Conservation (phyloP, 1,139 yeast species). For the Zygosaccharomyces sapae region DNA sequence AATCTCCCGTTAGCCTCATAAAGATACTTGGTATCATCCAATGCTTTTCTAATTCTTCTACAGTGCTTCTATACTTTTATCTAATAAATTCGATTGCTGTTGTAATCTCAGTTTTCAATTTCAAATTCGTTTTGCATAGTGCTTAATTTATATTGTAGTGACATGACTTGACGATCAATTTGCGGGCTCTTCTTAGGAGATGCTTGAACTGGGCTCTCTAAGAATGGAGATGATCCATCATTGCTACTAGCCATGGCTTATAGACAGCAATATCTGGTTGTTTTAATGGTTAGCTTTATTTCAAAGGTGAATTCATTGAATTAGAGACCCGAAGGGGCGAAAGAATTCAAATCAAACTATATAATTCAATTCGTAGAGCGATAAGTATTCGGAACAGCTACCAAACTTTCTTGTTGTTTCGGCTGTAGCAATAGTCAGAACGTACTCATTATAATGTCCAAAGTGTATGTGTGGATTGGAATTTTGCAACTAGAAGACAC, state of each 20-base stretch:
- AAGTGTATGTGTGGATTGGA: constrained; percentile 36
- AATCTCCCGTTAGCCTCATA: constrained; percentile 41
- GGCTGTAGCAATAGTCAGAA: background rate
- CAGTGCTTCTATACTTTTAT: constrained; percentile 28
- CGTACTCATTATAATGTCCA: constrained; percentile 34
- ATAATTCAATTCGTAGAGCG: too few relatives aligned
- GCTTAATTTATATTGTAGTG: constrained; percentile 27
- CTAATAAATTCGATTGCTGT: constrained; percentile 23
- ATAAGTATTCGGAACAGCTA: background rate
- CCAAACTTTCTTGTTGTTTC: background rate
- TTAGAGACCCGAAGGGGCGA: constrained; percentile 6
- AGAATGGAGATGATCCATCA: constrained; percentile 47
- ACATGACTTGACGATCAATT: constrained; percentile 20
- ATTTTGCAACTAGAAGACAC: background rate
- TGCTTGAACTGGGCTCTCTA: constrained; percentile 40
- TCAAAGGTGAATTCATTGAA: constrained; percentile 12
- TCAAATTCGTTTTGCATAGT: constrained; percentile 32
- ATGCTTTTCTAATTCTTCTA: constrained; percentile 29
- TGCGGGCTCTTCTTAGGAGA: constrained; percentile 11
- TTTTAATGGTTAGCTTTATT: background rate
- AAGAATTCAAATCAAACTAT: background rate
- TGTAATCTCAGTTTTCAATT: constrained; percentile 27
- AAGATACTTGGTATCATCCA: constrained; percentile 30
- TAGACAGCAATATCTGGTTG: background rate
- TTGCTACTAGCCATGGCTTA: constrained; percentile 18